Base-by-base conservation (phyloP, 331 rosid genomes). In the Telfairia occidentalis region DNA sequence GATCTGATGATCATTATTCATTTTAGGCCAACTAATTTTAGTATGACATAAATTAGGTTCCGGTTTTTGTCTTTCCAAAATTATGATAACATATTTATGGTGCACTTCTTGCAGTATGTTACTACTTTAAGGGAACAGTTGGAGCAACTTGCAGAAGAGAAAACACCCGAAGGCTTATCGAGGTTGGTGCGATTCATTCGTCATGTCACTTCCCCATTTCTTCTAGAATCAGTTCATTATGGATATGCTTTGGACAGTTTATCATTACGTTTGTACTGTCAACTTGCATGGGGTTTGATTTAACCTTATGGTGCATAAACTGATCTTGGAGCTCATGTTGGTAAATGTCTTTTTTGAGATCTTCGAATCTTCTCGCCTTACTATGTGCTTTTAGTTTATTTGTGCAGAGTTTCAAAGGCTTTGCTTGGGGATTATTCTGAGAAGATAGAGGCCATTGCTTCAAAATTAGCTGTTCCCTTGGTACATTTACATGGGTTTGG, bases 111-210 rank as follows among this genome's bases (percentile, higher is more conserved):
- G 84, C 82, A 92, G 97, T 91, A 93, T 84, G 90, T 91, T 55
- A 92, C 92, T 78, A 91, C 96, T 78, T 79, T 91, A 80, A 86
- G 96, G 30, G 97, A 94, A 81, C 96, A 81, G 53, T 78, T 91
- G 64, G 97, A 94, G 64, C 97, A 91, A 65, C 86, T 94, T 60
- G 90, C 90, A 46, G 90, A 88, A 79, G 97, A 94, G 86, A 85
- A 84, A 88, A 94, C 90, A 12, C 81, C 83, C 0, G 93, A 91
- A 74, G 96, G 97, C 55, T 81, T 91, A 70, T 92, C 97, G 12
- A 91, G 92, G 96, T 92, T 29, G 57, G 52, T 28, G 49, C 48
- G 37, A n/a, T 57, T 59, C 49, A 66, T 50, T 65, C 23, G 78
- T 60, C 71, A 5, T 5, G 2, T 32, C 70, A 15, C 30, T 49